A percentile compares a stretch with the other conserved stretches of the same genome.
Evolutionary conservation across 495 filamentous ascomycete genomes (phyloP).

Genomic region (Daldinia concentrica): DNA sequence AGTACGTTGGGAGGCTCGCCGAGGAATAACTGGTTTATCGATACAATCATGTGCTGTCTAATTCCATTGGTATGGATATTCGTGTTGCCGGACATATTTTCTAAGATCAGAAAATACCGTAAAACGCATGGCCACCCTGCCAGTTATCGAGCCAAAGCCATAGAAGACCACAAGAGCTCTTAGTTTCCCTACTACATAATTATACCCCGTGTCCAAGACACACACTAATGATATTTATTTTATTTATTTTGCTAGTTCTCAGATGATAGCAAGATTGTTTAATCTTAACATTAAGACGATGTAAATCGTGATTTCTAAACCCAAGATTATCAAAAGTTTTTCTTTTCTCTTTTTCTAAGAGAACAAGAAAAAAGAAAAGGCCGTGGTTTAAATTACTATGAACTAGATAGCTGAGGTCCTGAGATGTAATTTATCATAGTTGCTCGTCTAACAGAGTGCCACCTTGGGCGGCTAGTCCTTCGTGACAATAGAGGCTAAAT

Average conservation of each 20-base stretch:
- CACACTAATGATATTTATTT: not conserved
- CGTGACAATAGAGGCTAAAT: no score
- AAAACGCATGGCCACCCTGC: conserved; percentile 66
- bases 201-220: not conserved
- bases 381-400: no score
- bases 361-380: no score
- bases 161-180: conserved; percentile 4
- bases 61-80: conserved; percentile 68
- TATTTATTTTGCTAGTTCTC: not conserved
- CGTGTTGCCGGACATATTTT: conserved; percentile 65
- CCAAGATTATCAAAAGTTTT: not conserved
- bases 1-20: conserved; percentile 63
- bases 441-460: no score
- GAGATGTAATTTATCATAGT: no score
- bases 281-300: not conserved
- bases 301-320: not conserved
- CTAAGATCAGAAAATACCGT: conserved; percentile 65
- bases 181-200: not conserved
- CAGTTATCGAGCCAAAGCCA: conserved; percentile 46
- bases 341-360: no score
- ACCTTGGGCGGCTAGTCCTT: no score
- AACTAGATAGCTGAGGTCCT: no score
- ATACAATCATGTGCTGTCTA: conserved; percentile 68
- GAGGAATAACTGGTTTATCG: conserved; percentile 67
- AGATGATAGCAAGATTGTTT: not conserved